phyloP scores from a whole-genome alignment of 257 asterid genomes.

The Solanum habrochaites region DNA sequence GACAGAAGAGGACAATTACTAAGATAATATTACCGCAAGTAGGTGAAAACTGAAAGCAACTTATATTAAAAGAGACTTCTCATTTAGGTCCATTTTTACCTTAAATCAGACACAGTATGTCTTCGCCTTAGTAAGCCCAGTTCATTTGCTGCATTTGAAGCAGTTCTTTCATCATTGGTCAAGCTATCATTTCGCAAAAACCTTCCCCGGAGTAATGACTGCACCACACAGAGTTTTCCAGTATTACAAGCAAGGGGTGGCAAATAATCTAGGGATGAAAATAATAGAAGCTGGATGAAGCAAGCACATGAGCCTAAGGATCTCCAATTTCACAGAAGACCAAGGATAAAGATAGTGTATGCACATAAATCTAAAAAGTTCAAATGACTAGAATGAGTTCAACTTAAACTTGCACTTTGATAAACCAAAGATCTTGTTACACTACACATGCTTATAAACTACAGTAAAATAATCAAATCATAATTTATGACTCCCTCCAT shows the following conservation, averaged over 20 bases:
- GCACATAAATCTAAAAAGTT: not conserved
- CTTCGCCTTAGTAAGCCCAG: conserved; percentile 65
- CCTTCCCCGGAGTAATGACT: conserved; percentile 81
- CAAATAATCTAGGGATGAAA: not conserved
- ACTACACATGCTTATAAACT: not conserved
- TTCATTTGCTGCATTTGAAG: conserved; percentile 56
- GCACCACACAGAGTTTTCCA: conserved; percentile 3
- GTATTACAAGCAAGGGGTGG: not conserved
- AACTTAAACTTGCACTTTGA: not conserved
- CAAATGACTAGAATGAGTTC: not conserved
- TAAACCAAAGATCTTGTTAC: not conserved
- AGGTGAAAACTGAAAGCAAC: not conserved
- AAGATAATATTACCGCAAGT: not conserved
- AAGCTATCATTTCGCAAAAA: conserved; percentile 48
- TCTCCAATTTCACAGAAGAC: not conserved
- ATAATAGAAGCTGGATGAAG: not conserved
- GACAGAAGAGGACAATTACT: not conserved
- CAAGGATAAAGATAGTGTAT: not conserved
- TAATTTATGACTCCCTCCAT: not conserved
- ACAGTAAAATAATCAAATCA: not conserved
- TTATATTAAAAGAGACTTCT: not conserved
- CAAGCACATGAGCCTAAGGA: not conserved
- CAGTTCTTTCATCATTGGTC: conserved; percentile 39
- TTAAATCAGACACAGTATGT: conserved; percentile 68
- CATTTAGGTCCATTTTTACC: conserved; percentile 27